A percentile compares a stretch with the other conserved stretches of the same genome.
Evolutionary conservation across 768 basidiomycete genomes (phyloP).

Genomic region (Mycena polygramma): DNA sequence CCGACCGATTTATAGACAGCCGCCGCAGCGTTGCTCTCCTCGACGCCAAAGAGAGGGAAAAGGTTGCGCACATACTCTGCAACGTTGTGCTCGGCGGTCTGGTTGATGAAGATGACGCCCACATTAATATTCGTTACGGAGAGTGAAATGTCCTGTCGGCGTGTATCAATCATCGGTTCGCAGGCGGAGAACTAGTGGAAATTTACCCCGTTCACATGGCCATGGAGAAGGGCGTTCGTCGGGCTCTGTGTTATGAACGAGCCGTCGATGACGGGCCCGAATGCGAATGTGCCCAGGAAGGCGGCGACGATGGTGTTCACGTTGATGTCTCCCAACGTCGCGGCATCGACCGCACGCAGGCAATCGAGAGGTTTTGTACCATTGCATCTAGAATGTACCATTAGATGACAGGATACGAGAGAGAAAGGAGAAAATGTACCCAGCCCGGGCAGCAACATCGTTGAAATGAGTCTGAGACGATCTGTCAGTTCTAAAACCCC

Average conservation of each 20-base stretch:
- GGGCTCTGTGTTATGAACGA: conserved; percentile 49
- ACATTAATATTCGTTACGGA: conserved; percentile 44
- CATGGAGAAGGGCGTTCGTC: conserved; percentile 42
- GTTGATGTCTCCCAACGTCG: conserved; percentile 40
- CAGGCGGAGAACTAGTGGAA: not conserved
- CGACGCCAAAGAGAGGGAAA: conserved; percentile 40
- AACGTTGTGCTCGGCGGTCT: conserved; percentile 5
- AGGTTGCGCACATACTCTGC: conserved; percentile 36
- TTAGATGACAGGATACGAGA: conserved; percentile 9
- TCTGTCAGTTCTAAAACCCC: not conserved
- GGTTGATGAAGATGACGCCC: conserved; percentile 41
- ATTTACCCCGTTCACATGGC: conserved; percentile 45
- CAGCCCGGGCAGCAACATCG: conserved; percentile 14
- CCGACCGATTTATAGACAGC: conserved; percentile 32
- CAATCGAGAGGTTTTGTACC: conserved; percentile 6
- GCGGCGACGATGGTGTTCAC: conserved; percentile 22
- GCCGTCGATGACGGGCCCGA: conserved; percentile 49
- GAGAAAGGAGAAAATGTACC: conserved; percentile 12
- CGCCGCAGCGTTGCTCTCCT: conserved; percentile 30
- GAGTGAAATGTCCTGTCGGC: conserved; percentile 33
- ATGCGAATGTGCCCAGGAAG: conserved; percentile 42
- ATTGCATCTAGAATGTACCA: conserved; percentile 2
- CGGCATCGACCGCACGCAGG: conserved; percentile 17
- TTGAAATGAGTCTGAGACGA: conserved; percentile 8
- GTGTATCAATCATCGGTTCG: not conserved